Conservation (phyloP, 139 green algal genomes). For the Mesotaenium endlicherianum region DNA sequence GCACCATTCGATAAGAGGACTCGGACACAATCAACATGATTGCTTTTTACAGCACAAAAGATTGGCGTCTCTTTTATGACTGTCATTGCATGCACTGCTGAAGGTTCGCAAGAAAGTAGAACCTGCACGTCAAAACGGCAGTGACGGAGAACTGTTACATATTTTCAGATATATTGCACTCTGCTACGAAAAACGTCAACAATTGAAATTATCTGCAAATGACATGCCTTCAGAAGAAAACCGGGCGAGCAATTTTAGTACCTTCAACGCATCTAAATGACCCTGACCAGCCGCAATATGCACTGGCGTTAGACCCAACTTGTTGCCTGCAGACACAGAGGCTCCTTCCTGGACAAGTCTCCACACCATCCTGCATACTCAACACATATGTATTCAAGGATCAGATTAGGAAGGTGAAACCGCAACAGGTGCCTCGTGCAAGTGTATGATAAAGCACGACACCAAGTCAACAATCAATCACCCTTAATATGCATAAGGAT, state of each 20-base stretch:
- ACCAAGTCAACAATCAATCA: background rate
- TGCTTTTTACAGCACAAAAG: slow-evolving; percentile 15
- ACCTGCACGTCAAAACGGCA: no score
- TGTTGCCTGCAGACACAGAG: slow-evolving; percentile 7
- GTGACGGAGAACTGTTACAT: background rate
- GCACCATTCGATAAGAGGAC: slow-evolving; percentile 16
- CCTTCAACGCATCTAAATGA: slow-evolving; percentile 22
- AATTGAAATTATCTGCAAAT: background rate
- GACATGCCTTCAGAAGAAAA: background rate
- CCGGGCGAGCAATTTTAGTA: background rate
- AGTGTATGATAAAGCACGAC: background rate
- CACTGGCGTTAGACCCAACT: slow-evolving; percentile 8
- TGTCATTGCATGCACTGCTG: background rate
- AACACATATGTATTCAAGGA: background rate
- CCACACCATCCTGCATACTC: slow-evolving; percentile 18
- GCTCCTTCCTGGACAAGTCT: slow-evolving; percentile 13
- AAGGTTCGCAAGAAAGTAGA: slow-evolving; percentile 6
- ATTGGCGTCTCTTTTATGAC: background rate
- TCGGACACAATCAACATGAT: slow-evolving; percentile 22
- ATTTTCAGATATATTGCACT: background rate
- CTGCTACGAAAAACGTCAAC: background rate
- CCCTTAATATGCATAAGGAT: background rate
- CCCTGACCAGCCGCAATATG: slow-evolving; percentile 21
- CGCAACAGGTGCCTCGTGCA: background rate
- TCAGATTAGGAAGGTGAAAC: background rate